Base-by-base conservation (phyloP, 2,329 filamentous ascomycete species). In the Reticulascus tulasneorum region DNA sequence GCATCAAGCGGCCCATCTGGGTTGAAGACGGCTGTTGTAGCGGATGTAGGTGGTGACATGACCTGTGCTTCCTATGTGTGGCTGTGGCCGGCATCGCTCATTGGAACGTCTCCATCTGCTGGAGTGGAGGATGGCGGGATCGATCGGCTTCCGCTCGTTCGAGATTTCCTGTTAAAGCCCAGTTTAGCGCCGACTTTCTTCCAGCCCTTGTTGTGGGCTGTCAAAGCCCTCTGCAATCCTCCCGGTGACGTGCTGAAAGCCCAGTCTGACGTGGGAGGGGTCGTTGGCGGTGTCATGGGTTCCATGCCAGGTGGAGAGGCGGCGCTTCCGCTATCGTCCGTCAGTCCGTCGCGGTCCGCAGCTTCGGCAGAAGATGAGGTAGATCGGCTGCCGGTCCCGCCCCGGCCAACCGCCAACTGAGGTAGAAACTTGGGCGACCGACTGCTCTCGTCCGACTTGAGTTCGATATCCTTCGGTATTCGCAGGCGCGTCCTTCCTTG, bases 281-380 rank as follows among this genome's bases (percentile, higher is more conserved):
- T 86, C 3, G 76, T 86, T 1, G 84, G 84, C 0, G 85, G 85
- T 4, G 85, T 89, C 68, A 87, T 81, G 4, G 73, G 82, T 52
- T 83, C 82, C 41, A 69, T 64, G 18, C 62, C 55, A 22, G 77
- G 67, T n/a, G n/a, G n/a, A 33, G 79, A 80, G 38, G 69, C 70
- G n/a, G 73, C 71, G 43, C 73, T 75, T 37, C 73, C 75, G 40
- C 75, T 84, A 54, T 86, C 83, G 48, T 87, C 83, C 1, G 75
- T 77, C 39, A 79, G 57, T 16, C 69, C 66, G 20, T 75, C 69
- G 30, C 71, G 58, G 44, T 77, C 66, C 31, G 59, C 51, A 44
- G 65, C 53, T 45, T 78, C 67, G 34, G 64, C 63, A 0, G 67
- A 65, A 6, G 66, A 64, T 7, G 66, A 67, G 2, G 58, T 62